Conservation (phyloP, 2,329 filamentous ascomycete species). For the Nemania diffusa region DNA sequence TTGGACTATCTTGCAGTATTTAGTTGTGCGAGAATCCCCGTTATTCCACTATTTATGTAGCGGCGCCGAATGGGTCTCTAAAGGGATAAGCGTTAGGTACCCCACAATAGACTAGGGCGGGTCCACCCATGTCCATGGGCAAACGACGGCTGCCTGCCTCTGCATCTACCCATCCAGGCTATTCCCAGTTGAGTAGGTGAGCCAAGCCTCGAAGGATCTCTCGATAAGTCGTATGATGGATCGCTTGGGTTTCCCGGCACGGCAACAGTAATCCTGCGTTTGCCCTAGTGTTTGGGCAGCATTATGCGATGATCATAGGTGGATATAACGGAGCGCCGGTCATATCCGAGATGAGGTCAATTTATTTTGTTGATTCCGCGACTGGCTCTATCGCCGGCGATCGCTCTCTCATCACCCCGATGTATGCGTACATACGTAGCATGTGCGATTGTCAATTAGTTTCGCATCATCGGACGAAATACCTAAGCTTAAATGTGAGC, state of each 20-base stretch:
- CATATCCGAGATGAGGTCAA: slow-evolving; percentile 19
- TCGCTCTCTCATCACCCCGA: not conserved
- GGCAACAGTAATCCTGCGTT: slow-evolving; percentile 24
- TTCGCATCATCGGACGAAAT: not conserved
- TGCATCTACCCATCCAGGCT: too few species aligned
- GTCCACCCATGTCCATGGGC: too few species aligned
- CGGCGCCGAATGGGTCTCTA: too few species aligned
- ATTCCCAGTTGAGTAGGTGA: not conserved
- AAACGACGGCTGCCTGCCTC: not conserved
- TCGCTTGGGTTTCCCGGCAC: not conserved
- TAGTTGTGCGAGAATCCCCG: too few species aligned
- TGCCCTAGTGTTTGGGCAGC: not conserved
- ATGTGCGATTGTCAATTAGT: not conserved
- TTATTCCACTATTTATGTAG: too few species aligned
- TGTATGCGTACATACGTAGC: too few species aligned
- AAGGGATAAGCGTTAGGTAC: not conserved
- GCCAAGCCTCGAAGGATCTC: slow-evolving; percentile 13
- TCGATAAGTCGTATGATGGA: not conserved
- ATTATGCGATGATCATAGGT: slow-evolving; percentile 11
- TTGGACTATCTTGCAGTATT: too few species aligned
- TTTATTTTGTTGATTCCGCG: not conserved
- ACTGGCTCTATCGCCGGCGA: slow-evolving; percentile 3
- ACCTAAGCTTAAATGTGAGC: not conserved
- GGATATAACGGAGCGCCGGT: slow-evolving; percentile 23
- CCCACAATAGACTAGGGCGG: not conserved